Base-by-base conservation (phyloP, 75 land plant species). In the Sequoiadendron giganteum region DNA sequence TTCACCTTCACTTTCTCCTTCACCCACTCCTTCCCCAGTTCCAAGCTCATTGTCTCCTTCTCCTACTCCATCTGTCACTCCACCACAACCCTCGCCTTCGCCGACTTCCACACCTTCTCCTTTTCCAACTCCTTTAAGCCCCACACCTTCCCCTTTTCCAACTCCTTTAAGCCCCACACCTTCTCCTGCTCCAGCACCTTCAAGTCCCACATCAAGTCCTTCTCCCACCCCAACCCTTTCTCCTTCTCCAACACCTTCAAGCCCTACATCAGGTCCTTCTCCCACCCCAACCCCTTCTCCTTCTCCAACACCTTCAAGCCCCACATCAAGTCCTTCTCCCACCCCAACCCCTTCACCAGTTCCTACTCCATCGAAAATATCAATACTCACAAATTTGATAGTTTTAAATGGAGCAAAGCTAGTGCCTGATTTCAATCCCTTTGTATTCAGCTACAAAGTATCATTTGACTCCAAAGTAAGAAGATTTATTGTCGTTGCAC, bases 381-480 rank as follows among this genome's bases (percentile, higher is more conserved):
- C 52, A 47, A 47, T 47, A 47, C 84, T 82, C 42, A 25, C 84
- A 45, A 82, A 82, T 82, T 82, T 82, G 52, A 10, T 30, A 18
- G 42, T 82, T 25, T 47, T 34, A 79, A 79, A 79, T 47, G 84
- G 84, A 82, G 84, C 84, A 82, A 28, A 25, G 48, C 45, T 82
- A 28, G 84, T 47, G 4, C 84, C 84, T 47, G 49, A 82, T 15
- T 82, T 82, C 28, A 9, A 82, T n/a, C 84, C 84, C 84, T 82
- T 4, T 82, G 32, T 82, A 82, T 82, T 82, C 52, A 82, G 13
- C 84, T 82, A 82, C 84, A 82, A 25, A n/a, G 84, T 42, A 47
- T 82, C 84, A 82, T 47, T 82, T 43, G 84, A 30, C 1, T 25
- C 84, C 52, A 82, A n/a, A 10, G 52, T 82, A 32, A 82, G 52